Base-by-base conservation (phyloP, 108 stramenopile genomes). In the Fragilariopsis cylindrus region DNA sequence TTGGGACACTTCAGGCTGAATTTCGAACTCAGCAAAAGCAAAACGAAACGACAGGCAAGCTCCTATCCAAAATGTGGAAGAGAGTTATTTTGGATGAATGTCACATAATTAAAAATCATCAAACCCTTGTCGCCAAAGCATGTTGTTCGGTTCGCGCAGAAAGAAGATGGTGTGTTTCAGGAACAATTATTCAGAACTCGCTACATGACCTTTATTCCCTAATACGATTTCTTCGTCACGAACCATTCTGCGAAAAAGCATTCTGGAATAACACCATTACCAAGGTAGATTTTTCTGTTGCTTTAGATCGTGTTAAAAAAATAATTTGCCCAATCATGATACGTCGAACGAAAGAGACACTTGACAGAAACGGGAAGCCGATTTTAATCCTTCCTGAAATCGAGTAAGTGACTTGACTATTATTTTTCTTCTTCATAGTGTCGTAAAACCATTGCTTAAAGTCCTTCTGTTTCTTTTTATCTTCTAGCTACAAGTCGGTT, bases 141-240 rank as follows among this genome's bases (percentile, higher is more conserved):
- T 92, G 92, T 57, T 91, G 90, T 69, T 21, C 62, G 18, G 68
- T 95, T 49, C 72, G 70, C 39, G 86, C 90, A n/a, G 80, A 84
- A 53, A 82, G 79, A 30, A 79, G 94, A 13, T 95, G 94, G 94
- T 83, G 82, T 67, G 87, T 92, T 12, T 88, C 89, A 0, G 94
- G 94, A 18, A 95, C 90, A n/a, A 90, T 92, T 9, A 87, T 95
- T 64, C 91, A 92, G 75, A 95, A 95, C 72, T 88, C 87, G 3
- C 71, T 92, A 1, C 81, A 90, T 49, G 94, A 95, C 82, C 86
- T 92, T 0, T 92, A 87, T 67, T 84, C 86, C 3, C 69, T 92
- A 5, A 64, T 95, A 41, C 91, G 90, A 60, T 95, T 92, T 63
- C 80, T 95, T 21, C 74, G 81, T 40, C 92, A 92, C 70, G 89